Conservation (phyloP, 139 green algal species). For the Dunaliella primolecta region DNA sequence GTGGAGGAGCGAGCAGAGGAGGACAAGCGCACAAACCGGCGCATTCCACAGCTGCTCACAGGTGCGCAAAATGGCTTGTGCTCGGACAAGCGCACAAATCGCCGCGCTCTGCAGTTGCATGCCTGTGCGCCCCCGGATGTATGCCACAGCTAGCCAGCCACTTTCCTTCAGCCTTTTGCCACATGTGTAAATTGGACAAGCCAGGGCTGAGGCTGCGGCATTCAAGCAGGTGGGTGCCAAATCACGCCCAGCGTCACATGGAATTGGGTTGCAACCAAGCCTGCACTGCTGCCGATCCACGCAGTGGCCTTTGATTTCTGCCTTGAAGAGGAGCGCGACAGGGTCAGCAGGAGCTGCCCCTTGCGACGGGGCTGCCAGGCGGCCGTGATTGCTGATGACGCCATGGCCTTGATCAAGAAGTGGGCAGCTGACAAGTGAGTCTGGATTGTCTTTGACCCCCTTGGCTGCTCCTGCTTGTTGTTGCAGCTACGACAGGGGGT, state of each 20-base stretch:
- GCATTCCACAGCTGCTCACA: conserved; percentile 46
- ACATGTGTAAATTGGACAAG: not conserved
- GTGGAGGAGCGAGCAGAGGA: conserved; percentile 61
- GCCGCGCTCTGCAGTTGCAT: not conserved
- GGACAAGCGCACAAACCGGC: conserved; percentile 44
- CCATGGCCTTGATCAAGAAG: conserved; percentile 49
- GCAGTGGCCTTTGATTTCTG: not conserved
- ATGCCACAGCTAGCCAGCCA: not conserved
- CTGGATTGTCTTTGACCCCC: too few relatives aligned
- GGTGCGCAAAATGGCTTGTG: conserved; percentile 7
- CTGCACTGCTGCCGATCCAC: too few relatives aligned
- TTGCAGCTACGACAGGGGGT: too few relatives aligned
- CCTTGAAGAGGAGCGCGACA: not conserved
- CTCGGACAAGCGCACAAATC: not conserved
- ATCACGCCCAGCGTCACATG: too few relatives aligned
- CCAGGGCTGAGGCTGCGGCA: not conserved
- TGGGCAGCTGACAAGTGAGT: conserved; percentile 33
- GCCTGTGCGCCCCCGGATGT: not conserved
- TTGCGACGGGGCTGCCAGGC: conserved; percentile 26
- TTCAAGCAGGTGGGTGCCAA: not conserved
- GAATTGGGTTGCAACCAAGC: too few relatives aligned
- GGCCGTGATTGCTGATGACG: conserved; percentile 53
- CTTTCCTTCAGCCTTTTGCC: not conserved
- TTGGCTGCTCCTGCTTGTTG: too few relatives aligned
- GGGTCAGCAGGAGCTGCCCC: not conserved